Percentiles rank a stretch among this genome's conserved stretches.
Evolutionary conservation across 352 stramenopile genomes (phyloP).

Genomic region (Globisporangium emineosum): DNA sequence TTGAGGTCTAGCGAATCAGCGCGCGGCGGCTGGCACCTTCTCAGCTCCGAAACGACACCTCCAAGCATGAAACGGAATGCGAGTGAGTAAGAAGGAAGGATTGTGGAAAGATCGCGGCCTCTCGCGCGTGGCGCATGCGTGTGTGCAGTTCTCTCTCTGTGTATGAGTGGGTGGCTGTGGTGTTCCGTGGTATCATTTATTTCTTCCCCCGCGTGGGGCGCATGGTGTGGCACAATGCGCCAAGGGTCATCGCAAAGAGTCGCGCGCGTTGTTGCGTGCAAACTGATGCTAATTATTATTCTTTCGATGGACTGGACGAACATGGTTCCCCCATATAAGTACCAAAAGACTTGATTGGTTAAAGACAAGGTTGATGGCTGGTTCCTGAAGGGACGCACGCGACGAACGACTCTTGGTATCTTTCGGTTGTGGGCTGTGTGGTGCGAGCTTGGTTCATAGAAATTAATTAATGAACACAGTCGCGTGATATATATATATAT

Average conservation of each 20-base stretch:
- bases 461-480: no score
- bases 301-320: not conserved
- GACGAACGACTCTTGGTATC: no score
- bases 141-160: not conserved
- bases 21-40: not conserved
- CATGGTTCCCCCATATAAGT: not conserved
- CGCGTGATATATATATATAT: no score
- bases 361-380: no score
- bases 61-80: constrained; percentile 1
- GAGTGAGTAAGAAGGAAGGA: not conserved
- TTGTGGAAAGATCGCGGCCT: constrained; percentile 8
- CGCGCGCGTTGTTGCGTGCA: not conserved
- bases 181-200: not conserved
- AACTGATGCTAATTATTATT: not conserved
- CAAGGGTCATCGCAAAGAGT: not conserved
- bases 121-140: not conserved
- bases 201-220: not conserved
- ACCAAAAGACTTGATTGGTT: no score
- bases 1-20: not conserved
- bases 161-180: not conserved
- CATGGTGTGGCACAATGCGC: not conserved
- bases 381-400: no score
- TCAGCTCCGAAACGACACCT: not conserved
- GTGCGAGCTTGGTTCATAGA: no score
- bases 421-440: no score